Evolutionary conservation across 257 asterid genomes (phyloP).

Genomic region (Knoxia roxburghii): DNA sequence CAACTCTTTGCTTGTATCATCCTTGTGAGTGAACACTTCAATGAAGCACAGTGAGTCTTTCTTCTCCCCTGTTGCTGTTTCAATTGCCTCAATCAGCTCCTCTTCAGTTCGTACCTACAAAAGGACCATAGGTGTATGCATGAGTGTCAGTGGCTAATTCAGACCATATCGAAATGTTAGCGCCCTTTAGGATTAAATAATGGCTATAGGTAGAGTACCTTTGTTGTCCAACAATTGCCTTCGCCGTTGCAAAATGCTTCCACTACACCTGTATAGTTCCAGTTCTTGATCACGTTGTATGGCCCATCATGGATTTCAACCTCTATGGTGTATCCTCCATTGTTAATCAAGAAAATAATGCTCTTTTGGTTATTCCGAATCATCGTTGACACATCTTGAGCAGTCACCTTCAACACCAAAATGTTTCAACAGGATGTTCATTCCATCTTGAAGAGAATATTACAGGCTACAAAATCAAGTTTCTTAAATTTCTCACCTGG

Average conservation of each 20-base stretch:
- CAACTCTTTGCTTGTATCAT: conserved; percentile 66
- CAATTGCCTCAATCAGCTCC: conserved; percentile 48
- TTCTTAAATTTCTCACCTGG: conserved; percentile 32
- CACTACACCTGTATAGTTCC: conserved; percentile 60
- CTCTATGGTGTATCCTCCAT: conserved; percentile 68
- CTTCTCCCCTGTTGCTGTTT: conserved; percentile 42
- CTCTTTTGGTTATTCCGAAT: conserved; percentile 45
- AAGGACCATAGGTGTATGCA: neutral
- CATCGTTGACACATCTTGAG: conserved; percentile 69
- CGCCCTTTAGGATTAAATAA: neutral
- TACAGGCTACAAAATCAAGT: neutral
- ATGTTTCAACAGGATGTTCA: too few species aligned
- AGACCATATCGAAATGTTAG: neutral
- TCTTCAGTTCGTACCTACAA: conserved; percentile 51
- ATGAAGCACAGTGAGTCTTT: conserved; percentile 60
- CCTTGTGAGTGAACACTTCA: conserved; percentile 60
- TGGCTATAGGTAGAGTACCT: conserved; percentile 40
- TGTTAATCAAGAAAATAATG: conserved; percentile 66
- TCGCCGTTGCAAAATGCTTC: conserved; percentile 60
- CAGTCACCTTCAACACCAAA: conserved; percentile 42
- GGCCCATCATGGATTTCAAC: conserved; percentile 79
- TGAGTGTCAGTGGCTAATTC: neutral
- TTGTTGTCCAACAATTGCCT: conserved; percentile 68
- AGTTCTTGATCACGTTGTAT: conserved; percentile 66
- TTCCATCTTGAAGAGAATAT: neutral